Evolutionary conservation across 1,139 yeast species (phyloP), one percentile per base, ranked within the genome.

Genomic region (Geotrichum fermentans): DNA sequence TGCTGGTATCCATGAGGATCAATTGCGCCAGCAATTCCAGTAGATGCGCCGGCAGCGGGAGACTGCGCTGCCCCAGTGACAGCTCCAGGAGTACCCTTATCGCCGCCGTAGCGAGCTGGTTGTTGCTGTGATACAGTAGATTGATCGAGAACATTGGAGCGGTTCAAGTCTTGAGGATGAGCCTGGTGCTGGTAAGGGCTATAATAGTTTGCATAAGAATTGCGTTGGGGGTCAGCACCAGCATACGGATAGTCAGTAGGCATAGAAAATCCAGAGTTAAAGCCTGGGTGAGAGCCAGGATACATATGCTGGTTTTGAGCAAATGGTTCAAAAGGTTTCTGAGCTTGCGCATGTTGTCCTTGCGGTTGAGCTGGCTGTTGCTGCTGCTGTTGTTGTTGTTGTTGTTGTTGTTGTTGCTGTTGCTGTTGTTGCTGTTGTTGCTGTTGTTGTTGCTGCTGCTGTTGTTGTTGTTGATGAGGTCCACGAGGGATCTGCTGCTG

Each of bases 231-330:
- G 36, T 50, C 53, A 43, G 51, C 49, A 24, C 46, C 43, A 30
- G 50, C 58, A 38, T 55, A 56, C 16, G 54, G 52, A 43, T 54
- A 57, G 13, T 48, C 54, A 28, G 49, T 52, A 24, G 28, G 28
- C 39, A 51, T 50, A 26, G 42, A 45, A 43, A 43, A 52, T 34
- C 44, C 55, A 5, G 50, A 50, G 39, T 46, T 51, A 53, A 50
- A 55, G n/a, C 52, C 50, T 26, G 61, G 59, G 51, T 58, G 61
- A 20, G 29, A 26, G 20, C 58, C 59, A 30, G 61, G 61, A 44
- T 59, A 61, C 47, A 55, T 56, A 48, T 58, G 60, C 29, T 57
- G 60, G 43, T 51, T 58, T 49, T 57, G 62, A 37, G 55, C 52
- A 48, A 49, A 56, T 30, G 47, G 45, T 18, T 57, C 61, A 33